Percentiles rank a stretch among this genome's conserved stretches.
Evolutionary conservation across 2,329 filamentous ascomycete species (phyloP).

Genomic region (Exserohilum turcica): DNA sequence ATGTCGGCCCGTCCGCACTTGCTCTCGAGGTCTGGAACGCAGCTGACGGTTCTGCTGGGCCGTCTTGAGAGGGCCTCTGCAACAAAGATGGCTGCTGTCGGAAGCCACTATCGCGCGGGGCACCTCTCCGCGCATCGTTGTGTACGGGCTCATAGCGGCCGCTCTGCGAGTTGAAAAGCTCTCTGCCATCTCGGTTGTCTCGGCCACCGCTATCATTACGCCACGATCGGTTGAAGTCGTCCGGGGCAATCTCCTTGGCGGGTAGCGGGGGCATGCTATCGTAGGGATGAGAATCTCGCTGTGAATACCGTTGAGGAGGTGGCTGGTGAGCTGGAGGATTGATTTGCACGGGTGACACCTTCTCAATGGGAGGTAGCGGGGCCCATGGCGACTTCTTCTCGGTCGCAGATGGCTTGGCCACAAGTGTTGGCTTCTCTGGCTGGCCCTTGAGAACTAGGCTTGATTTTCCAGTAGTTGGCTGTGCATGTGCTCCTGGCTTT

Average conservation of each 20-base stretch:
- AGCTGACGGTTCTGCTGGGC: conserved; percentile 80
- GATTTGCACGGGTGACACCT: conserved; percentile 70
- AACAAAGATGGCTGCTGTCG: conserved; percentile 80
- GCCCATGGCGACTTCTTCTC: conserved; percentile 94
- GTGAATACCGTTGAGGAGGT: conserved; percentile 55
- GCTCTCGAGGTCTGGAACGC: conserved; percentile 82
- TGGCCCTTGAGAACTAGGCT: conserved; percentile 70
- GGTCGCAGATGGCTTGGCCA: conserved; percentile 71
- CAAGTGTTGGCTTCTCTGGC: conserved; percentile 72
- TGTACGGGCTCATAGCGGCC: conserved; percentile 86
- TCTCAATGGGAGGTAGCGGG: conserved; percentile 80
- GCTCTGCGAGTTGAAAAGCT: conserved; percentile 94
- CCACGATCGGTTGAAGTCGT: conserved; percentile 90
- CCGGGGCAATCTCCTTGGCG: conserved; percentile 85
- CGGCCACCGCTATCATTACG: conserved; percentile 66
- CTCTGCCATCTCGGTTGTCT: conserved; percentile 65
- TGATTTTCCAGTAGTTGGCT: conserved; percentile 45
- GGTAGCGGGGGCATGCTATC: conserved; percentile 60
- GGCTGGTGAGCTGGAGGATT: conserved; percentile 58
- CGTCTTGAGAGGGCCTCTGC: conserved; percentile 70
- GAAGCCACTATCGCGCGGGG: conserved; percentile 69
- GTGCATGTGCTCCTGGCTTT: conserved; percentile 52
- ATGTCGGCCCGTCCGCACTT: conserved; percentile 66
- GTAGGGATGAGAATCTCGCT: conserved; percentile 61
- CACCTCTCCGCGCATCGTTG: conserved; percentile 70